A percentile compares a stretch with the other conserved stretches of the same genome.
phyloP scores from a whole-genome alignment of 768 basidiomycete species.

The Collybia sordida region DNA sequence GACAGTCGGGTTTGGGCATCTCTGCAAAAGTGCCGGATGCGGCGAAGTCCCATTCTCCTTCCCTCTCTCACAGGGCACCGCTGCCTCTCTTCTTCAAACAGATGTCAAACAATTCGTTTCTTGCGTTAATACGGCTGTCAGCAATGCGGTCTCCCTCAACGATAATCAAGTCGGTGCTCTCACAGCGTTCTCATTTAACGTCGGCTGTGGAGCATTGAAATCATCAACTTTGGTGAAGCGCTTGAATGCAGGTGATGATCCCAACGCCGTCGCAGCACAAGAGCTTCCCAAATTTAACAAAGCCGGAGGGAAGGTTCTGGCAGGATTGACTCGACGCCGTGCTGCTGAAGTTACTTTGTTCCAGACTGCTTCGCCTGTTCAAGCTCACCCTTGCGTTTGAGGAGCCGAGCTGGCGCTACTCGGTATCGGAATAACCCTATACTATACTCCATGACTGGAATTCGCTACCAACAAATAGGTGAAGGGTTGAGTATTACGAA shows the following conservation, averaged over 20 bases:
- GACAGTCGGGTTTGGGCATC: constrained; percentile 30
- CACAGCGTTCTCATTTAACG: constrained; percentile 25
- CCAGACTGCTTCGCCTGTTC: constrained; percentile 23
- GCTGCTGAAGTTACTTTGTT: constrained; percentile 27
- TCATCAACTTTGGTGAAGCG: constrained; percentile 25
- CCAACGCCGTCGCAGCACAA: constrained; percentile 25
- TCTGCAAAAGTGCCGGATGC: constrained; percentile 21
- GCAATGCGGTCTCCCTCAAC: constrained; percentile 20
- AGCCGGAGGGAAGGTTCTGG: constrained; percentile 25
- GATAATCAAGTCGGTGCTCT: constrained; percentile 30
- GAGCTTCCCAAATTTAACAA: constrained; percentile 27
- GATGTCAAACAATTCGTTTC: constrained; percentile 20
- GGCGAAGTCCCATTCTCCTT: constrained; percentile 20
- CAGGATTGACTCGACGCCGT: constrained; percentile 20
- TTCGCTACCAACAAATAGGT: too few species aligned
- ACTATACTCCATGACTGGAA: too few species aligned
- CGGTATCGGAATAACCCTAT: too few species aligned
- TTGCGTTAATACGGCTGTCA: constrained; percentile 25
- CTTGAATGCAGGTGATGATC: constrained; percentile 24
- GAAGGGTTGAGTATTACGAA: too few species aligned
- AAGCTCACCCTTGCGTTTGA: constrained; percentile 28
- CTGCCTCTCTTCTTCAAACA: constrained; percentile 23
- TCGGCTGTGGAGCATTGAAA: constrained; percentile 23
- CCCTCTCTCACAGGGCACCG: constrained; percentile 24
- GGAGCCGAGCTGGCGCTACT: too few species aligned